Percentiles rank a stretch among this genome's conserved stretches.
phyloP scores from a whole-genome alignment of 2,329 filamentous ascomycete genomes.

The Akanthomyces uredinophilus region DNA sequence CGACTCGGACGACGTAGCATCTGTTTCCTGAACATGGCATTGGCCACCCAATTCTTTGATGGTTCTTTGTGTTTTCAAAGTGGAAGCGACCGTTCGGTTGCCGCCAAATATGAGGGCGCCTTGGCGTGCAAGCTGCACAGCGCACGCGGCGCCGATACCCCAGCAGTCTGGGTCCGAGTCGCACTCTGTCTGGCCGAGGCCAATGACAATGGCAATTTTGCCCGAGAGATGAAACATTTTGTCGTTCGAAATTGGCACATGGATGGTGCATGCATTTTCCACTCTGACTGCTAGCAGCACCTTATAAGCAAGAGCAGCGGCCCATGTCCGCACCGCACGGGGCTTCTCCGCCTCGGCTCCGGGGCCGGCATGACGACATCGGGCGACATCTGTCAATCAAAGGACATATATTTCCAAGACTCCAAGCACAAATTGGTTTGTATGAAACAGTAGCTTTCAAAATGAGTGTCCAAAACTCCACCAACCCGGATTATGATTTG shows the following conservation, averaged over 20 bases:
- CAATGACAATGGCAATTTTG: conserved; percentile 42
- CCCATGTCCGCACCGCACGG: neutral
- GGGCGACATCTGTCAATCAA: neutral
- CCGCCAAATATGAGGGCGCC: conserved; percentile 48
- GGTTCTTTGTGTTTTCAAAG: conserved; percentile 34
- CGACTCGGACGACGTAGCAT: conserved; percentile 48
- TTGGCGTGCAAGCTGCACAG: conserved; percentile 41
- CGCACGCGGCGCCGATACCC: conserved; percentile 47
- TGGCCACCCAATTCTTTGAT: conserved; percentile 30
- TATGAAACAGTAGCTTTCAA: neutral
- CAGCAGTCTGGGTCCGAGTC: conserved; percentile 31
- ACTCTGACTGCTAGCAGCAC: neutral
- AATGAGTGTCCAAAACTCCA: too few relatives aligned
- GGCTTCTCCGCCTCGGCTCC: conserved; percentile 2
- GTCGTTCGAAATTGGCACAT: neutral
- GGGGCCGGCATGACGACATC: conserved; percentile 1
- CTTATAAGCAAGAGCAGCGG: neutral
- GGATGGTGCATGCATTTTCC: neutral
- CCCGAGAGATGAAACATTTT: conserved; percentile 34
- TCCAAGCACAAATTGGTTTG: neutral
- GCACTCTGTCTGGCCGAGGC: conserved; percentile 38
- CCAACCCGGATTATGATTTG: conserved; percentile 57
- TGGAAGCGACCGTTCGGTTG: conserved; percentile 38
- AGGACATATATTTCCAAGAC: conserved; percentile 7
- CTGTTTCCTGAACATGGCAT: conserved; percentile 37